Evolutionary conservation across 495 filamentous ascomycete species (phyloP).

Genomic region (Rostrohypoxylon terebratum): DNA sequence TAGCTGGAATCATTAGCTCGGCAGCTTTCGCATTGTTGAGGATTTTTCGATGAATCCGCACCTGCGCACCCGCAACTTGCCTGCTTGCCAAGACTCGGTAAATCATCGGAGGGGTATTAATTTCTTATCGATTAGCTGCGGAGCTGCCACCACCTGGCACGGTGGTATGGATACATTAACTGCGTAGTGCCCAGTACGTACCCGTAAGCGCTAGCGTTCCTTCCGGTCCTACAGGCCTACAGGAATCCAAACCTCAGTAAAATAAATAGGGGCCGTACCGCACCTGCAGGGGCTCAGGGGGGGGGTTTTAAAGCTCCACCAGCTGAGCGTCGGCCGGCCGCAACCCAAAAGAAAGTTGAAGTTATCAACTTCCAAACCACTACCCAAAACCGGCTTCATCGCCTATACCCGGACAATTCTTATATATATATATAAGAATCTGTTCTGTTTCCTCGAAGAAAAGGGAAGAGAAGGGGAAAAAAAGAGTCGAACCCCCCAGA

Average conservation of each 20-base stretch:
- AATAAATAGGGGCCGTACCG: conserved; percentile 18
- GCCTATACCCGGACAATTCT: neutral
- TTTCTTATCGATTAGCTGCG: conserved; percentile 36
- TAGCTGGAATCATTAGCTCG: conserved; percentile 14
- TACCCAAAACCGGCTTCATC: conserved; percentile 1
- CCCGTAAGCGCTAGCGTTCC: conserved; percentile 14
- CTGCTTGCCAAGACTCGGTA: conserved; percentile 30
- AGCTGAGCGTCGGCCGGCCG: conserved; percentile 22
- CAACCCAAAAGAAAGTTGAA: conserved; percentile 6
- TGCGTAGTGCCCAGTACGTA: no score
- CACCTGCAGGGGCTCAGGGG: conserved; percentile 36
- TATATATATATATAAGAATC: neutral
- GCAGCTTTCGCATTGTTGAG: conserved; percentile 26
- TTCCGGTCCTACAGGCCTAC: conserved; percentile 13
- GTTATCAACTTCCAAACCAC: conserved; percentile 1
- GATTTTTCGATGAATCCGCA: conserved; percentile 35
- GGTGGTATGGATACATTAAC: no score
- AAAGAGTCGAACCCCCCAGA: neutral
- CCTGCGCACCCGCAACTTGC: no score
- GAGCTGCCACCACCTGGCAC: no score
- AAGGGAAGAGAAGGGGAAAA: neutral
- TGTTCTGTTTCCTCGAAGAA: neutral
- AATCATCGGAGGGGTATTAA: conserved; percentile 21
- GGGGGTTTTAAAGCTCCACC: conserved; percentile 32
- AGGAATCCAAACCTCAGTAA: conserved; percentile 2